These are phyloP conservation scores for Termitomyces sp. DNA, from an alignment of 768 basidiomycete genomes.

Conservation along the genomic window DNA sequence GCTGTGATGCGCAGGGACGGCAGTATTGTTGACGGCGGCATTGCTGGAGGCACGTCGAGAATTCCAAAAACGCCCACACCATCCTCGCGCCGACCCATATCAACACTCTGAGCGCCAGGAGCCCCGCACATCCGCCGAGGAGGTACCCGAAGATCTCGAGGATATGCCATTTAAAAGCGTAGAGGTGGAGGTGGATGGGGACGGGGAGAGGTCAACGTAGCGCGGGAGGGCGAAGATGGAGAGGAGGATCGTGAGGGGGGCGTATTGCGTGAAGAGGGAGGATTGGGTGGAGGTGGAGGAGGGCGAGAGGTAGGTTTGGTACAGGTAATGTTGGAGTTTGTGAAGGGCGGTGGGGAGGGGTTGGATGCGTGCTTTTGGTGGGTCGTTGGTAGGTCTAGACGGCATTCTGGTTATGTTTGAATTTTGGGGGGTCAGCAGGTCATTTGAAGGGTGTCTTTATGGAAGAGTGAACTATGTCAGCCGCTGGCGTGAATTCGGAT, in stretches of 20 bases:
- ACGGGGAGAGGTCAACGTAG: too few species aligned
- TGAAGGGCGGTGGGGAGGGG: not conserved
- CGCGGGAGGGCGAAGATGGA: constrained; percentile 12
- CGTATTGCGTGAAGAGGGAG: constrained; percentile 14
- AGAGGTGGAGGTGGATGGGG: not conserved
- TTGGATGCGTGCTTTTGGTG: not conserved
- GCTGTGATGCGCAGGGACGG: too few species aligned
- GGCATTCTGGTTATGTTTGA: not conserved
- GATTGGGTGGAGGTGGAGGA: constrained; percentile 9
- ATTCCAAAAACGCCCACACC: constrained; percentile 10
- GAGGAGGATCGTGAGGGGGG: constrained; percentile 14
- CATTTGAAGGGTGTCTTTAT: too few species aligned
- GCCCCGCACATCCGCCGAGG: not conserved
- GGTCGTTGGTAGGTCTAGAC: not conserved
- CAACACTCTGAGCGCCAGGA: constrained; percentile 2
- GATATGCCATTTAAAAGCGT: not conserved
- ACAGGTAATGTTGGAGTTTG: constrained; percentile 10
- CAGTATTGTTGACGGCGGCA: too few species aligned
- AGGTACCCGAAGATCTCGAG: not conserved
- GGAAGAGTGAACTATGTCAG: not conserved
- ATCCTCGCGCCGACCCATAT: constrained; percentile 16
- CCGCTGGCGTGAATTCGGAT: not conserved
- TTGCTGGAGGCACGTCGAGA: too few species aligned
- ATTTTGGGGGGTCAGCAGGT: not conserved
- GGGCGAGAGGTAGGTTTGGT: constrained; percentile 4